Percentiles rank a stretch among this genome's conserved stretches.
phyloP scores from a whole-genome alignment of 257 asterid species.

The Capsicum chinense region DNA sequence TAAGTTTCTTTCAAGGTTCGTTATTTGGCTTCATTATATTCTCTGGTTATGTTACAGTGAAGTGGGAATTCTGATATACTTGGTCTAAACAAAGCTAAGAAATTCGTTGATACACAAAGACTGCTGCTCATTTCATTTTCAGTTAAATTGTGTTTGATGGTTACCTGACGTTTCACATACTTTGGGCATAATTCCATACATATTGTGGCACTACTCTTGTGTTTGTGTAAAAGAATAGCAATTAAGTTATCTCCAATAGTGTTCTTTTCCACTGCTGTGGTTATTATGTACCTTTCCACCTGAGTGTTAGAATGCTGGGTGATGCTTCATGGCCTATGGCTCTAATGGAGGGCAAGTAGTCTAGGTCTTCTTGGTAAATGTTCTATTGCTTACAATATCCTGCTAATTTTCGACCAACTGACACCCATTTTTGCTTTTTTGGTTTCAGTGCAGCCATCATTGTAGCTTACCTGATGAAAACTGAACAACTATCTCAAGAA shows the following conservation, averaged over 20 bases:
- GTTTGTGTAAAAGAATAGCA: background rate
- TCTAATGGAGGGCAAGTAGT: conserved; percentile 7
- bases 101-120: background rate
- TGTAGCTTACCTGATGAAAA: conserved; percentile 93
- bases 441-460: conserved; percentile 92
- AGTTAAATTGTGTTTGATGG: conserved; percentile 24
- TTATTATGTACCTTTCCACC: conserved; percentile 13
- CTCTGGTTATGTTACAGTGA: background rate
- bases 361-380: background rate
- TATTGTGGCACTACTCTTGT: background rate
- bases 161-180: background rate
- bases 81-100: background rate
- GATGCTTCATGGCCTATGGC: background rate
- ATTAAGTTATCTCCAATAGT: background rate
- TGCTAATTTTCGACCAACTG: conserved; percentile 56
- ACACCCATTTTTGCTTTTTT: conserved; percentile 70
- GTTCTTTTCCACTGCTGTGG: background rate
- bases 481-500: conserved; percentile 82
- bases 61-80: background rate
- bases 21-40: background rate
- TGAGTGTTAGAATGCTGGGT: background rate
- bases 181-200: background rate
- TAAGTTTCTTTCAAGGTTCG: too few relatives aligned
- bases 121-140: conserved; percentile 4
- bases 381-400: conserved; percentile 28